These are phyloP conservation scores for Nymphaea thermarum DNA, from an alignment of 164 flowering plant genomes.

Conservation along the genomic window DNA sequence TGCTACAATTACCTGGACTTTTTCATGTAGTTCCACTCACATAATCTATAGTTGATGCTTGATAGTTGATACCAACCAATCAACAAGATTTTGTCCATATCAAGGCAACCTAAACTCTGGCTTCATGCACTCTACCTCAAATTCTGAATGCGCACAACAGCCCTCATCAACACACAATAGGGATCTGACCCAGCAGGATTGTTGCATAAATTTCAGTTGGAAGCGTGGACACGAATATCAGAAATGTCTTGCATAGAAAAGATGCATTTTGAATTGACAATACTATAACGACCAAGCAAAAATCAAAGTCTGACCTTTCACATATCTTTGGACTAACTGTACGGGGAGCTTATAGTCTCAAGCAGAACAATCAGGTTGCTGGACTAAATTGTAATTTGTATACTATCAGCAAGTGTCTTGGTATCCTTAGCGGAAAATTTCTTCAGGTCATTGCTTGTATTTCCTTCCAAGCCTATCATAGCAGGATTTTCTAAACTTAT, in stretches of 20 bases:
- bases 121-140: too few species aligned
- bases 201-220: too few species aligned
- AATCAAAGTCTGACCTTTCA: slow-evolving; percentile 51
- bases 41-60: too few species aligned
- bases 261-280: background rate
- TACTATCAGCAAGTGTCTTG: background rate
- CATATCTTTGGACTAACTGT: slow-evolving; percentile 74
- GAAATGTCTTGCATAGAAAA: background rate
- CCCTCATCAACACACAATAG: too few species aligned
- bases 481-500: slow-evolving; percentile 87
- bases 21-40: too few species aligned
- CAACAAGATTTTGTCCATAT: too few species aligned
- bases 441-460: slow-evolving; percentile 6
- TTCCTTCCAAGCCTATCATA: slow-evolving; percentile 63
- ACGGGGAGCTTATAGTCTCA: slow-evolving; percentile 67
- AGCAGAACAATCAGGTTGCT: background rate
- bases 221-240: too few species aligned
- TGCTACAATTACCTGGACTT: too few species aligned
- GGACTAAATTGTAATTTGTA: background rate
- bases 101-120: too few species aligned
- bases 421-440: background rate
- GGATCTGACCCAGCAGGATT: too few species aligned
- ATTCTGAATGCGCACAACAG: too few species aligned
- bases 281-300: background rate
- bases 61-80: too few species aligned